Percentiles rank a stretch among this genome's conserved stretches.
Conservation (phyloP, 805 yeast genomes). For the Jamesozyma lodderae region DNA sequence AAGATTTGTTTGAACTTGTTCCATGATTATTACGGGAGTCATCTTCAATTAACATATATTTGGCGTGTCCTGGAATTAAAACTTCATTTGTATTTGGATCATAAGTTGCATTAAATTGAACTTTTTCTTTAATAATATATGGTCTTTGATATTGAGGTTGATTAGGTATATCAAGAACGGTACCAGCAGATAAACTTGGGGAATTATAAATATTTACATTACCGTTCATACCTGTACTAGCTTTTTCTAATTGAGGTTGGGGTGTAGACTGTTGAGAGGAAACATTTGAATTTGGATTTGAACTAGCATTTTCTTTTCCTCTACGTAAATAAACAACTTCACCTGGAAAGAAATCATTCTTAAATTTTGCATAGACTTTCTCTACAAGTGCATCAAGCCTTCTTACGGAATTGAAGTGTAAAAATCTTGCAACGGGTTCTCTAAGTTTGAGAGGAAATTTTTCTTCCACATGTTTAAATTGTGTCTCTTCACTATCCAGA, state of each 20-base stretch:
- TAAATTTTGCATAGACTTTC: conserved; percentile 68
- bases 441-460: conserved; percentile 85
- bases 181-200: neutral
- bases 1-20: conserved; percentile 38
- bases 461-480: conserved; percentile 56
- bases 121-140: conserved; percentile 73
- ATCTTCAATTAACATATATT: conserved; percentile 61
- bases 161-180: neutral
- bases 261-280: conserved; percentile 17
- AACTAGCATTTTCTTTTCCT: conserved; percentile 5
- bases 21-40: neutral
- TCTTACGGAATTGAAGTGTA: conserved; percentile 74
- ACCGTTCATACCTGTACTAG: neutral
- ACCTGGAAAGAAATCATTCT: conserved; percentile 83
- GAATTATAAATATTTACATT: neutral
- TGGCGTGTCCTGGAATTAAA: conserved; percentile 45
- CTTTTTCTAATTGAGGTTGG: conserved; percentile 7
- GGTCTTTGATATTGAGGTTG: conserved; percentile 23
- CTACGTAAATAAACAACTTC: conserved; percentile 61
- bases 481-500: conserved; percentile 58
- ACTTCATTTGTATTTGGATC: conserved; percentile 31
- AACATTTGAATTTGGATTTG: conserved; percentile 6
- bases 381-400: conserved; percentile 84
- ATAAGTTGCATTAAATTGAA: conserved; percentile 51
- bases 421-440: conserved; percentile 79